A percentile compares a stretch with the other conserved stretches of the same genome.
phyloP scores from a whole-genome alignment of 2,329 filamentous ascomycete species.

The Fusarium subtropicale region DNA sequence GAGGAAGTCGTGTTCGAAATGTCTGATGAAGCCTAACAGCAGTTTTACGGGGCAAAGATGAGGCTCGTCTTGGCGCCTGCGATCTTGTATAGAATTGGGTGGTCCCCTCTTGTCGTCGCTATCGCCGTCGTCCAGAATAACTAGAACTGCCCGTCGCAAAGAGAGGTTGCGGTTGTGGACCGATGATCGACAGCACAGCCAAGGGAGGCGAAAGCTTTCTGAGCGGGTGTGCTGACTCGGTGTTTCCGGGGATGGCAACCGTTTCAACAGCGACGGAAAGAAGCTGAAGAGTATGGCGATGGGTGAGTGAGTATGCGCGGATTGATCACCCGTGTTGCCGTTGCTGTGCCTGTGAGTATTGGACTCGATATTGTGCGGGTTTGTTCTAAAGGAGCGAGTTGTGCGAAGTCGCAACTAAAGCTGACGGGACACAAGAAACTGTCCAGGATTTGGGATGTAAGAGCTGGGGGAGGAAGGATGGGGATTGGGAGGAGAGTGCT shows the following conservation, averaged over 20 bases:
- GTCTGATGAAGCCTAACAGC: background rate
- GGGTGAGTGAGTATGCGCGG: background rate
- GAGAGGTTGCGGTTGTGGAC: conserved; percentile 37
- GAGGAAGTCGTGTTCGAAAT: conserved; percentile 15
- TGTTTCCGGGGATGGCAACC: conserved; percentile 19
- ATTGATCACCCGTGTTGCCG: background rate
- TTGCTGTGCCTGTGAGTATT: conserved; percentile 1
- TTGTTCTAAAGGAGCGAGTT: conserved; percentile 15
- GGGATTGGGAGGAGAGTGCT: conserved; percentile 31
- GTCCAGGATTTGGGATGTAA: conserved; percentile 31
- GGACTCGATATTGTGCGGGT: background rate
- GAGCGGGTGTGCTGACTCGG: conserved; percentile 36
- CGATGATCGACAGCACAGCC: conserved; percentile 41
- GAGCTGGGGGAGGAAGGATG: conserved; percentile 34
- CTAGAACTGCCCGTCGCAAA: conserved; percentile 18
- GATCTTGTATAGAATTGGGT: conserved; percentile 9
- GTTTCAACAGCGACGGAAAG: conserved; percentile 4
- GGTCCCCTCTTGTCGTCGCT: conserved; percentile 11
- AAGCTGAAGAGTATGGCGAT: background rate
- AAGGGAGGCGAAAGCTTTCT: conserved; percentile 37
- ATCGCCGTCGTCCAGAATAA: conserved; percentile 17
- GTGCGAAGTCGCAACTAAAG: conserved; percentile 32
- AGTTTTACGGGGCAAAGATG: conserved; percentile 3
- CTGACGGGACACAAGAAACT: conserved; percentile 19
- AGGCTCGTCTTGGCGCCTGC: conserved; percentile 7